Conservation (phyloP, 2,329 filamentous ascomycete genomes). For the Uncinocarpus reesii region DNA sequence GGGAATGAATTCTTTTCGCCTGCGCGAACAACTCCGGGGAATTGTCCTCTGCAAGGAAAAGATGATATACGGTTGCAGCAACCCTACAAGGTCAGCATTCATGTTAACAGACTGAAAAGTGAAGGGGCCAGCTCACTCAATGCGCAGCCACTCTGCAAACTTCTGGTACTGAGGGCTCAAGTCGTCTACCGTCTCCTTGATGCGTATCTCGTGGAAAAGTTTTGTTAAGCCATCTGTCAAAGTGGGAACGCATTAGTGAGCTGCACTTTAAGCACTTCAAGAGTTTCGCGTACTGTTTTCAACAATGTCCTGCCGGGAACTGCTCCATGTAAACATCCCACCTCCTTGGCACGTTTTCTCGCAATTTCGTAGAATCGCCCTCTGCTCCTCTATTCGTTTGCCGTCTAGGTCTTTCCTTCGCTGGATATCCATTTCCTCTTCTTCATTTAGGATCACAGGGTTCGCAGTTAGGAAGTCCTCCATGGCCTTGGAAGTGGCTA, state of each 20-base stretch:
- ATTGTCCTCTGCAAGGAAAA: conserved; percentile 96
- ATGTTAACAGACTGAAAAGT: not conserved
- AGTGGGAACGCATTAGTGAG: not conserved
- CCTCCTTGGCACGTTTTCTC: conserved; percentile 73
- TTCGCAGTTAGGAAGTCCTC: conserved; percentile 67
- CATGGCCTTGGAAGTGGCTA: conserved; percentile 74
- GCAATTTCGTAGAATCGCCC: conserved; percentile 93
- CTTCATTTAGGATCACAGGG: conserved; percentile 65
- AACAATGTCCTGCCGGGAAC: conserved; percentile 56
- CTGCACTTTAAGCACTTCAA: too few relatives aligned
- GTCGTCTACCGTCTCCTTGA: conserved; percentile 77
- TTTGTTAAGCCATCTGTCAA: conserved; percentile 68
- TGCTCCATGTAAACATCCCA: conserved; percentile 97
- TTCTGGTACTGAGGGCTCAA: conserved; percentile 94
- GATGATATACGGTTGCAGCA: conserved; percentile 88
- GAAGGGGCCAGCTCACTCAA: conserved; percentile 48
- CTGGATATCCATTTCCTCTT: conserved; percentile 72
- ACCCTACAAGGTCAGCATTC: conserved; percentile 41
- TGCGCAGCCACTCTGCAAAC: conserved; percentile 95
- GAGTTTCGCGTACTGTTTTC: conserved; percentile 66
- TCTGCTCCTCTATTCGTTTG: conserved; percentile 83
- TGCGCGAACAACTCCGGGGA: conserved; percentile 93
- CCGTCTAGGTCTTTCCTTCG: conserved; percentile 73
- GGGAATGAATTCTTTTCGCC: conserved; percentile 82
- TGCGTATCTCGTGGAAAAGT: conserved; percentile 83